These are phyloP conservation scores for Xylariales sp. DNA, from an alignment of 2,329 filamentous ascomycete genomes.

Conservation along the genomic window DNA sequence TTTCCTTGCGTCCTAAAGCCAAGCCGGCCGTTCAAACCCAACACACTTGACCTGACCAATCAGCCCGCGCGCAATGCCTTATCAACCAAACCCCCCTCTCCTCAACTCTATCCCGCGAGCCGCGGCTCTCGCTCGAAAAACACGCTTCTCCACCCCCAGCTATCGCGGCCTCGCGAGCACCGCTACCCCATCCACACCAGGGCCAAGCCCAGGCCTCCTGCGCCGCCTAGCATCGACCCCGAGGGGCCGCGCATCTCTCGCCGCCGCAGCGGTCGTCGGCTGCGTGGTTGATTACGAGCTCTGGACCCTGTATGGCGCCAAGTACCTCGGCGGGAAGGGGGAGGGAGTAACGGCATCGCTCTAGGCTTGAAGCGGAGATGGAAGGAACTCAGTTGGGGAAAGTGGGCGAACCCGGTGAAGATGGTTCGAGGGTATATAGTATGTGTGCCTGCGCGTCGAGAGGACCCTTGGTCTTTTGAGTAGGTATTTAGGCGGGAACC, in stretches of 20 bases:
- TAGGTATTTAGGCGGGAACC: too few species aligned
- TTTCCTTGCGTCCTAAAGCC: too few species aligned
- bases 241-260: slow-evolving; percentile 23
- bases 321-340: slow-evolving; percentile 24
- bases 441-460: not conserved
- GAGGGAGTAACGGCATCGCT: slow-evolving; percentile 1
- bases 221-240: slow-evolving; percentile 22
- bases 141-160: slow-evolving; percentile 13
- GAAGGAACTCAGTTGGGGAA: not conserved
- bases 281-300: slow-evolving; percentile 34
- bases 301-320: slow-evolving; percentile 32
- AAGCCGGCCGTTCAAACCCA: not conserved
- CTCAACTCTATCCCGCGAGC: slow-evolving; percentile 1
- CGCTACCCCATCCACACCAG: not conserved
- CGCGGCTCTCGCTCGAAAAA: not conserved
- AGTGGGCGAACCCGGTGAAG: not conserved
- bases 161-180: not conserved
- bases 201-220: slow-evolving; percentile 1
- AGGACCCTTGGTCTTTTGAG: not conserved
- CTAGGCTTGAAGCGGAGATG: not conserved
- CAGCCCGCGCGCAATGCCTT: slow-evolving; percentile 1
- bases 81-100: slow-evolving; percentile 4
- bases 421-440: not conserved
- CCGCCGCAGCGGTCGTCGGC: slow-evolving; percentile 9
- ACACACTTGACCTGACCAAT: not conserved